Percentiles rank a stretch among this genome's conserved stretches.
phyloP scores from a whole-genome alignment of 2,329 filamentous ascomycete genomes.

The Coniochaeta ligniaria region DNA sequence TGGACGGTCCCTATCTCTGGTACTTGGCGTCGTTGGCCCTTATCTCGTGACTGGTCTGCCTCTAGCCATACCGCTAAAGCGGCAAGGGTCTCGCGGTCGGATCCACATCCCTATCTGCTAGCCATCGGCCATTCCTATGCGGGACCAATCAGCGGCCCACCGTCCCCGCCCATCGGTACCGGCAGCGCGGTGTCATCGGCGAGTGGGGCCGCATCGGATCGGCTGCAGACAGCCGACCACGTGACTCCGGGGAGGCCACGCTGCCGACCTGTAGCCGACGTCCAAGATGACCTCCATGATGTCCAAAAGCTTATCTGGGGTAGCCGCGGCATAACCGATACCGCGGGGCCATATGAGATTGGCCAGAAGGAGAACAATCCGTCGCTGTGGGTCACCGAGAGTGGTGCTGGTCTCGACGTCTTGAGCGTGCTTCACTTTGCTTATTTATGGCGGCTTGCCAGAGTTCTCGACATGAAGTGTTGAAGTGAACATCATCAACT shows the following conservation, averaged over 20 bases:
- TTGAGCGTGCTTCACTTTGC: not conserved
- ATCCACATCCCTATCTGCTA: constrained; percentile 5
- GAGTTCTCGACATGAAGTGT: not conserved
- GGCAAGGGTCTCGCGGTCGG: not conserved
- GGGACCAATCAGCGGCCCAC: not conserved
- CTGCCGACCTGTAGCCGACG: too few relatives aligned
- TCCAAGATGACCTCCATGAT: too few relatives aligned
- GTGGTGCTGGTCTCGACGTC: not conserved
- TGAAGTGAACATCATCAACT: not conserved
- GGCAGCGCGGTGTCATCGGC: not conserved
- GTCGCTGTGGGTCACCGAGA: constrained; percentile 5
- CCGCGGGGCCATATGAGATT: not conserved
- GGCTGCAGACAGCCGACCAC: constrained; percentile 2
- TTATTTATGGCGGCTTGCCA: not conserved
- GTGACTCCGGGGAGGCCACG: not conserved
- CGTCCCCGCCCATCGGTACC: not conserved
- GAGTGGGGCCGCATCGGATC: constrained; percentile 5
- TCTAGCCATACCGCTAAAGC: not conserved
- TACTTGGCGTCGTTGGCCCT: not conserved
- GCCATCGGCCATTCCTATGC: not conserved
- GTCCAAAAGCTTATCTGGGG: too few relatives aligned
- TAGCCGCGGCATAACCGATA: too few relatives aligned
- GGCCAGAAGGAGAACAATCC: not conserved
- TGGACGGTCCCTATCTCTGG: not conserved
- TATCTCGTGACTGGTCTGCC: not conserved